Percentiles rank a stretch among this genome's conserved stretches.
Evolutionary conservation across 768 basidiomycete genomes (phyloP).

Genomic region (Phlegmacium glaucopus): DNA sequence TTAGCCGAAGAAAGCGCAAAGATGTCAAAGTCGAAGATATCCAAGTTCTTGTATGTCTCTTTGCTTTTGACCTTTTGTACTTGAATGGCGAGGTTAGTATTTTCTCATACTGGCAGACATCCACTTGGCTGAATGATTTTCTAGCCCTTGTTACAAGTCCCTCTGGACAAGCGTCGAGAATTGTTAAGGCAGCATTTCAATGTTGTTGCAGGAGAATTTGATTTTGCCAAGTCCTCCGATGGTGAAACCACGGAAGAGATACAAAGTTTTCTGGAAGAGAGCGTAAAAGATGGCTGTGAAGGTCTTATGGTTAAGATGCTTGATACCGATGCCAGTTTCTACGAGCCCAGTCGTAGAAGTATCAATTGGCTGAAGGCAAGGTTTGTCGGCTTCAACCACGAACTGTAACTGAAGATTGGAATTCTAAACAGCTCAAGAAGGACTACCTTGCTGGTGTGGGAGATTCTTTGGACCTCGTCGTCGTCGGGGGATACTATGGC

Average conservation of each 20-base stretch:
- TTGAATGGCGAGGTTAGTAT: slow-evolving; percentile 87
- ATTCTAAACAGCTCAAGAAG: slow-evolving; percentile 79
- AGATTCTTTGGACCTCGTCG: slow-evolving; percentile 95
- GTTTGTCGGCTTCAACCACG: not conserved
- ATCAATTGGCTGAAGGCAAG: slow-evolving; percentile 97
- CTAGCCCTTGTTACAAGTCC: slow-evolving; percentile 79
- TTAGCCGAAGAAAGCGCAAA: slow-evolving; percentile 92
- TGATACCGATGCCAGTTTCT: slow-evolving; percentile 85
- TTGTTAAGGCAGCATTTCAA: slow-evolving; percentile 79
- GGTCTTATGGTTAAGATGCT: slow-evolving; percentile 99
- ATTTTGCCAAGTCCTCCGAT: slow-evolving; percentile 90
- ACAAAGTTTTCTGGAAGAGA: slow-evolving; percentile 90
- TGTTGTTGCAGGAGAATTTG: slow-evolving; percentile 84
- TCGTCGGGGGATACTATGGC: slow-evolving; percentile 97
- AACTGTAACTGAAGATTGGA: not conserved
- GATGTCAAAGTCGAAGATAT: slow-evolving; percentile 98
- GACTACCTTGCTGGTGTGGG: slow-evolving; percentile 96
- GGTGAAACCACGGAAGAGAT: slow-evolving; percentile 90
- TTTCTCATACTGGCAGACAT: not conserved
- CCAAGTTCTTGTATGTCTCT: slow-evolving; percentile 92
- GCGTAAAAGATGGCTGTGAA: slow-evolving; percentile 97
- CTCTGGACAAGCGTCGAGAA: slow-evolving; percentile 72
- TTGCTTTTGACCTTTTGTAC: slow-evolving; percentile 95
- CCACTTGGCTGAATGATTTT: not conserved
- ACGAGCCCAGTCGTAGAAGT: slow-evolving; percentile 92